phyloP scores from a whole-genome alignment of 1,284 basidiomycete genomes.

The Rhodotorula sp. region DNA sequence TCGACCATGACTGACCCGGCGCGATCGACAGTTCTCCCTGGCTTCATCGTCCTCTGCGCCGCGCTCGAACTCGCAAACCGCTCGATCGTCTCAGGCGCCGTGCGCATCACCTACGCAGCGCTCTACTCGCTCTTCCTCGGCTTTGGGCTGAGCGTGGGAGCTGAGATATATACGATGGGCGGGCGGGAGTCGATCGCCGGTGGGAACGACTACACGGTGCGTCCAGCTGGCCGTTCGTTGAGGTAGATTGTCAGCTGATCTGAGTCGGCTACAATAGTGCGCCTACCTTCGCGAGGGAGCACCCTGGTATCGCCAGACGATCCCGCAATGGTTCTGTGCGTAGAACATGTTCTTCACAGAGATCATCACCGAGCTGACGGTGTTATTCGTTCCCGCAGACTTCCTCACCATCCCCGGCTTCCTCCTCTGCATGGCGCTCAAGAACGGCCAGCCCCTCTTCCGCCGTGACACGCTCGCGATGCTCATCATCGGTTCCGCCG shows the following conservation, averaged over 20 bases:
- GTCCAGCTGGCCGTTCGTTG: background rate
- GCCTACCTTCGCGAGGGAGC: constrained; percentile 50
- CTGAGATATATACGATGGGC: constrained; percentile 56
- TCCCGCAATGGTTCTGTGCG: constrained; percentile 50
- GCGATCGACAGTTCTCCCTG: constrained; percentile 59
- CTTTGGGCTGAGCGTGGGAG: constrained; percentile 79
- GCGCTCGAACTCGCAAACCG: constrained; percentile 66
- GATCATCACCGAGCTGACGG: background rate
- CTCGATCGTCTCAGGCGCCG: constrained; percentile 67
- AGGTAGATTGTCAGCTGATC: background rate
- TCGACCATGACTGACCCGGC: background rate
- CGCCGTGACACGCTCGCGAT: constrained; percentile 65
- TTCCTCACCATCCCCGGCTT: constrained; percentile 78
- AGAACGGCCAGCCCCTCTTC: constrained; percentile 70
- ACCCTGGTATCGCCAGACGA: constrained; percentile 52
- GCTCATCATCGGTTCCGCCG: constrained; percentile 62
- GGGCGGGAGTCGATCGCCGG: constrained; percentile 13
- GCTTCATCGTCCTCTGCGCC: constrained; percentile 74
- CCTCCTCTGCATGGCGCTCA: constrained; percentile 66
- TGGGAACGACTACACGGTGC: constrained; percentile 24
- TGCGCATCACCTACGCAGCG: constrained; percentile 65
- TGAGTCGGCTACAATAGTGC: constrained; percentile 5
- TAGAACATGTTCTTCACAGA: background rate
- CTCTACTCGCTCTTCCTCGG: constrained; percentile 60
- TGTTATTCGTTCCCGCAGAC: constrained; percentile 41